Base-by-base conservation (phyloP, 371 early-diverging fungal genomes). In the Mucor lusitanicus region DNA sequence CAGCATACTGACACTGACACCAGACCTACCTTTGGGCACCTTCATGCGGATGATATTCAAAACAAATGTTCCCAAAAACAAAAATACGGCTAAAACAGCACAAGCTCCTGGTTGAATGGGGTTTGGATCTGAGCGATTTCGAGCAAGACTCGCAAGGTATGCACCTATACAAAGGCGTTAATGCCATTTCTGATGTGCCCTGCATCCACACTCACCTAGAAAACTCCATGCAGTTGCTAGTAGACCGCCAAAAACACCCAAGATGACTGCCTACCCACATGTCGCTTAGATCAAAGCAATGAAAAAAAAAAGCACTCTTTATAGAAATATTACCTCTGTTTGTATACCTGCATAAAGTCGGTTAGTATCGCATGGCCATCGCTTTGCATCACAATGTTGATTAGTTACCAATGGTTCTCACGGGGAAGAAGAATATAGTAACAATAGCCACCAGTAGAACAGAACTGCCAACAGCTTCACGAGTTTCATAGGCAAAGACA, bases 1-100 rank as follows among this genome's bases (percentile, higher is more conserved):
- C 33, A 63, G 56, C 33, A 23, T 17, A n/a, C 17, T 9, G 15
- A 61, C 35, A n/a, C 1, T 37, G 21, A 33, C 9, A 1, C 19
- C 9, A 21, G 27, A 2, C 46, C 3, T 71, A 81, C 82, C 76
- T 74, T 76, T 75, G 1, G 68, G 73, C 13, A 77, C 44, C 44
- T 72, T 74, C 46, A 77, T 66, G 19, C 82, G 74, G n/a, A 77
- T 19, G 21, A 76, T 63, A 53, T 77, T 77, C 4, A 77, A 9
- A 5, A 68, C 35, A 57, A 82, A 82, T n/a, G 74, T 72, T 21
- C 76, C 82, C 19, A 74, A 40, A 50, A 82, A 74, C 21, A 82
- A 46, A 57, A 77, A 82, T 1, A 77, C 65, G 12, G 76, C 82
- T 6, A 79, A 59, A 28, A 82, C 66, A 17, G 68, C 82, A 61